Evolutionary conservation across 2,329 filamentous ascomycete genomes (phyloP).

Genomic region (Nemania sp.): DNA sequence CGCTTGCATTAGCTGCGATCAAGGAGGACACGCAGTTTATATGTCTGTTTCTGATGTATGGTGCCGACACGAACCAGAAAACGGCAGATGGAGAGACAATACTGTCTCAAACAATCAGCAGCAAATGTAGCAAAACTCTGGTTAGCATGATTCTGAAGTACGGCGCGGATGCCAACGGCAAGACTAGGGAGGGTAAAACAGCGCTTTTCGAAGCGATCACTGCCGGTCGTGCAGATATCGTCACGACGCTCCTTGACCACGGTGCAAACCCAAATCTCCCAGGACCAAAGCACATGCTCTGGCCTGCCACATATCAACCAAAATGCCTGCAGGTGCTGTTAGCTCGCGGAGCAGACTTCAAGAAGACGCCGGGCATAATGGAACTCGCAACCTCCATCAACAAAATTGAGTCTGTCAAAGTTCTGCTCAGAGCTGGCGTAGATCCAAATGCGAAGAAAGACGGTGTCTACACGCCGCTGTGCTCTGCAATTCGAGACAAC

Average conservation of each 20-base stretch:
- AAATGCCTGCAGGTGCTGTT: conserved; percentile 61
- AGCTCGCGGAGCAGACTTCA: conserved; percentile 59
- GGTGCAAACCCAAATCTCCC: conserved; percentile 70
- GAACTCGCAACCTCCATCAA: conserved; percentile 66
- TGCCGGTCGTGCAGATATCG: conserved; percentile 58
- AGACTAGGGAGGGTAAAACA: conserved; percentile 65
- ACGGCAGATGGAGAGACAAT: conserved; percentile 62
- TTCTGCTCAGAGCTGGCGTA: conserved; percentile 61
- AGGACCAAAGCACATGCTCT: conserved; percentile 69
- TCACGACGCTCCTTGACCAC: conserved; percentile 54
- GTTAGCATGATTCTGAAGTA: conserved; percentile 64
- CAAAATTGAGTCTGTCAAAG: conserved; percentile 62
- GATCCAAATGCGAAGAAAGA: conserved; percentile 66
- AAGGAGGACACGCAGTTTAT: conserved; percentile 59
- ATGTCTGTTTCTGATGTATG: conserved; percentile 63
- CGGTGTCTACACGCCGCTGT: conserved; percentile 68
- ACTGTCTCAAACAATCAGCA: conserved; percentile 63
- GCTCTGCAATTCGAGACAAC: conserved; percentile 69
- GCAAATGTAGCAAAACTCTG: conserved; percentile 56
- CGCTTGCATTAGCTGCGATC: conserved; percentile 54
- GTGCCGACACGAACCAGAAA: conserved; percentile 58
- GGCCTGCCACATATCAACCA: conserved; percentile 64
- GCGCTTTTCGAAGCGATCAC: conserved; percentile 66
- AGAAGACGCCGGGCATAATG: conserved; percentile 66
- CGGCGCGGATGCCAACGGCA: conserved; percentile 59